Percentiles rank a stretch among this genome's conserved stretches.
Evolutionary conservation across 1,284 basidiomycete genomes (phyloP).

Genomic region (Trichosporon sp.): DNA sequence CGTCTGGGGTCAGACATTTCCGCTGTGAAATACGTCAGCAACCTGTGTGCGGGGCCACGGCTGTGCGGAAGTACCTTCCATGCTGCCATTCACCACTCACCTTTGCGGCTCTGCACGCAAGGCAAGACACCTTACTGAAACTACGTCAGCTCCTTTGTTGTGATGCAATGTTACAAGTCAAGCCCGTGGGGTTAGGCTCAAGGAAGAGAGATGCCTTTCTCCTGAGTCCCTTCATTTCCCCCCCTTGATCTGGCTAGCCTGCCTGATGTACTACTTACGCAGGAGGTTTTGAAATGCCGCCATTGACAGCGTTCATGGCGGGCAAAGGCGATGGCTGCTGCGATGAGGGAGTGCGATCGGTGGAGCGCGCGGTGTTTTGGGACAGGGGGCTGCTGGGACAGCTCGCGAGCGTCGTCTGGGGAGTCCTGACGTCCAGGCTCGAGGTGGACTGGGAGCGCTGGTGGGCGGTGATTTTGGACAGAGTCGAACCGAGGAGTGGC

Average conservation of each 20-base stretch:
- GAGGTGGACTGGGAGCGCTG: background rate
- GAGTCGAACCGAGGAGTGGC: background rate
- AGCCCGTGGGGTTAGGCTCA: background rate
- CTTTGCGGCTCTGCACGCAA: constrained; percentile 28
- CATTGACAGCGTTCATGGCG: background rate
- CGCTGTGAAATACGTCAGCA: constrained; percentile 18
- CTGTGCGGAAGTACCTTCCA: background rate
- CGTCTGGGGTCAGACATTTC: constrained; percentile 27
- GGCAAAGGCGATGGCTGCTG: background rate
- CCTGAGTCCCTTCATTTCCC: too few relatives aligned
- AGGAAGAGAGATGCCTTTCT: too few relatives aligned
- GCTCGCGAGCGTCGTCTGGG: background rate
- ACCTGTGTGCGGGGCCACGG: background rate
- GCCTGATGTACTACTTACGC: too few relatives aligned
- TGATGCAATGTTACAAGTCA: background rate
- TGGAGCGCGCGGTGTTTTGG: background rate
- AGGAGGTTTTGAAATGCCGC: background rate
- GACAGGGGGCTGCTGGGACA: background rate
- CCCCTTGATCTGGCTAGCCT: too few relatives aligned
- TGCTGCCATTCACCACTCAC: too few relatives aligned
- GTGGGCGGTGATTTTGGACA: background rate
- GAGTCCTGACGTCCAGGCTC: background rate
- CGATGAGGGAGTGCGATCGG: background rate
- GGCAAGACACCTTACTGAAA: constrained; percentile 23
- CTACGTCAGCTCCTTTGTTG: background rate